Evolutionary conservation across 345 rosid genomes (phyloP), one percentile per base, ranked within the genome.

Genomic region (Gossypium ekmanianum): DNA sequence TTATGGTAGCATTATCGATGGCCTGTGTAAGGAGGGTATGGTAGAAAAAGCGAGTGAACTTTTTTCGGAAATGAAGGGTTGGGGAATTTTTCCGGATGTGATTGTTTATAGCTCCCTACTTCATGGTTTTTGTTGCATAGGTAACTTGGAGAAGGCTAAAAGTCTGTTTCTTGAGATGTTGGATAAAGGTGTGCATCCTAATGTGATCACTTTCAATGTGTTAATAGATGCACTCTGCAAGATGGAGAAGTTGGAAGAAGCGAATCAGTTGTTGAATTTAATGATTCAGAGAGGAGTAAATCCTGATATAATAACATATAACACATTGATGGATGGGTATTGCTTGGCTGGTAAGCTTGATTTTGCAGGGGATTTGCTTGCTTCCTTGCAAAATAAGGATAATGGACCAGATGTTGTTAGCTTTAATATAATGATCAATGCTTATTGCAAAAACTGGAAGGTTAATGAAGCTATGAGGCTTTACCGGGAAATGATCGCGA

Each of bases 281-380:
- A 76, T 80, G 75, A 68, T 61, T 26, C 71, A 34, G 39, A 17
- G 70, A 72, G 74, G 84, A 14, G 64, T 74, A 44, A 16, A 39
- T 0, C 84, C 81, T 16, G 48, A 78, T 51, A 76, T 66, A 57
- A 44, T 75, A n/a, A 69, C 72, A 0, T 79, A 64, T 68, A 81
- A 68, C 61, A 54, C 83, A 34, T 67, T 88, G 57, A 47, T 88
- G 18, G 70, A 76, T 27, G 82, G 87, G 5, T 81, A 79, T 54
- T 79, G 84, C 69, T 68, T 81, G 79, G 71, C 64, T 17, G 63
- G 71, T 75, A 69, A 74, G 45, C 65, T 85, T 13, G 77, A 81
- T 66, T 74, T 79, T 16, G 86, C 77, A 47, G 72, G 11, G 56
- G 79, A 70, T 29, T 74, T 81, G 74, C 54, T 75, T 16, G 47